Evolutionary conservation across 768 basidiomycete species (phyloP).

Genomic region (Leccinum sublutescens): DNA sequence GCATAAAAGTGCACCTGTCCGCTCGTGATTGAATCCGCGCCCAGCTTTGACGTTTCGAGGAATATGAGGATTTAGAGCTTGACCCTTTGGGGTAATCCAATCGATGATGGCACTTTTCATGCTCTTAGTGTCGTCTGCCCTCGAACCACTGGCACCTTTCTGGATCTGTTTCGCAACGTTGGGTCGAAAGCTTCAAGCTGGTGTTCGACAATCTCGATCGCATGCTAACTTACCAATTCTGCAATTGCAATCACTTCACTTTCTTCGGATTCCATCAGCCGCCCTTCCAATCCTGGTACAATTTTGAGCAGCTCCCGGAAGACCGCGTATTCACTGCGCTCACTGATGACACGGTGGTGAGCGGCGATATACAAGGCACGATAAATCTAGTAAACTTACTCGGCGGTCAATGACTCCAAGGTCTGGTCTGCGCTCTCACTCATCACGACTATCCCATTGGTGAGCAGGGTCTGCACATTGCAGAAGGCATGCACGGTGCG

Average conservation of each 20-base stretch:
- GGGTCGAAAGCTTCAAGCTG: too few species aligned
- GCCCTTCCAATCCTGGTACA: neutral
- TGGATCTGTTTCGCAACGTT: too few species aligned
- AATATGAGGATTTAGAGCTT: too few species aligned
- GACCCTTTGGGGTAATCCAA: too few species aligned
- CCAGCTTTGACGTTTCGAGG: too few species aligned
- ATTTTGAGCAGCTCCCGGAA: neutral
- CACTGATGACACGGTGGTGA: neutral
- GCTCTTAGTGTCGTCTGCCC: too few species aligned
- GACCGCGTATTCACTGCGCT: neutral
- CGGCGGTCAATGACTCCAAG: neutral
- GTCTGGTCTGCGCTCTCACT: neutral
- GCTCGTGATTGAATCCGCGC: too few species aligned
- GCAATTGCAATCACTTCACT: neutral
- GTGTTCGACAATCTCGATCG: neutral
- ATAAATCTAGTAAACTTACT: neutral
- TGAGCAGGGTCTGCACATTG: neutral
- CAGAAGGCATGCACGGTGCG: neutral
- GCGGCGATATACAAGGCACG: neutral
- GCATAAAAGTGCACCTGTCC: too few species aligned
- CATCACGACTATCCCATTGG: neutral
- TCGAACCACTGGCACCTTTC: too few species aligned
- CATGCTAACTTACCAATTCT: neutral
- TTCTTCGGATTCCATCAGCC: neutral
- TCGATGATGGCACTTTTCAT: too few species aligned